phyloP scores from a whole-genome alignment of 208 protist genomes.

The Paratrypanosoma confusum region DNA sequence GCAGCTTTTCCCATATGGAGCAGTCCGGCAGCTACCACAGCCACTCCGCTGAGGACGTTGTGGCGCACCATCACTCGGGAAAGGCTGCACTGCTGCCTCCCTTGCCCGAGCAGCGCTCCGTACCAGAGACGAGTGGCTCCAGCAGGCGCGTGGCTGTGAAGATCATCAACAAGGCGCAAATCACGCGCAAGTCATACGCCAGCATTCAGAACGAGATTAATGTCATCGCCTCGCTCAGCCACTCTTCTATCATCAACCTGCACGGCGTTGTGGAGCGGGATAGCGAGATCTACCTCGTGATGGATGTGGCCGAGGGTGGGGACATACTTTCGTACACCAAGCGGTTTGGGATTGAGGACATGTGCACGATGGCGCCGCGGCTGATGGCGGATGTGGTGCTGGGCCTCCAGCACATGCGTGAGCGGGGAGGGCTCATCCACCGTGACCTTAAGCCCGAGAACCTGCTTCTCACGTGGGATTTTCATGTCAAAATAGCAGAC shows the following conservation, averaged over 20 bases:
- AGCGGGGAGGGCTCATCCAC: constrained; percentile 63
- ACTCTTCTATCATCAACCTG: constrained; percentile 56
- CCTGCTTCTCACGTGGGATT: constrained; percentile 10
- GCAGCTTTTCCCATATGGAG: no score
- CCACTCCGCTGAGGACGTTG: no score
- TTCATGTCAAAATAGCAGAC: constrained; percentile 11
- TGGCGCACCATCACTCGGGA: no score
- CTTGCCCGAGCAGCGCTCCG: no score
- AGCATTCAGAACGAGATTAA: constrained; percentile 58
- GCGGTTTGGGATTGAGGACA: constrained; percentile 32
- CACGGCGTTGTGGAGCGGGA: constrained; percentile 52
- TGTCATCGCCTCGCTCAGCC: constrained; percentile 41
- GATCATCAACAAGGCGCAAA: constrained; percentile 42
- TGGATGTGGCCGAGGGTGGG: constrained; percentile 70
- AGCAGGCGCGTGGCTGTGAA: constrained; percentile 74
- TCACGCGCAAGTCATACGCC: constrained; percentile 23
- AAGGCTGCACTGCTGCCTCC: no score
- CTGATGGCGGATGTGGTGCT: constrained; percentile 73
- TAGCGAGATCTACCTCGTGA: constrained; percentile 47
- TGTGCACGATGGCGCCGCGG: constrained; percentile 45
- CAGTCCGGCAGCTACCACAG: no score
- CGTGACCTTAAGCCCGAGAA: constrained; percentile 80
- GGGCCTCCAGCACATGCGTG: constrained; percentile 59
- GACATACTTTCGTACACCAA: constrained; percentile 49
- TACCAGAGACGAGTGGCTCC: no score